Evolutionary conservation across 352 stramenopile species (phyloP).

Genomic region (Globisporangium paroecandrum): DNA sequence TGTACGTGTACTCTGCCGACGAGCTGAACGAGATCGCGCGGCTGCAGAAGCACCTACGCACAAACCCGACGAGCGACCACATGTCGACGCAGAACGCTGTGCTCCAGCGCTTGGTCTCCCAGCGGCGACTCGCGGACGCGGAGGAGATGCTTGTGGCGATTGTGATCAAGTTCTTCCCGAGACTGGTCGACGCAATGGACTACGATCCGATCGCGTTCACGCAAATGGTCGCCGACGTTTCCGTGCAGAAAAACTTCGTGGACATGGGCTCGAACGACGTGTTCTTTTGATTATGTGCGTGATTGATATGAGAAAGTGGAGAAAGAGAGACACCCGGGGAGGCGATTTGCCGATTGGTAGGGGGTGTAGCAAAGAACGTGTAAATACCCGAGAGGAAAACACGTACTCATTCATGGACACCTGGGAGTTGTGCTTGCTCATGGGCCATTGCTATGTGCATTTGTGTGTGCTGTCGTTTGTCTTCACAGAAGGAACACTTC

Average conservation of each 20-base stretch:
- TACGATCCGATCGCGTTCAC: conserved; percentile 73
- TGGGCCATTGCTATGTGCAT: neutral
- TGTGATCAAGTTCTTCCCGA: conserved; percentile 60
- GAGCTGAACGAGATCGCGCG: conserved; percentile 56
- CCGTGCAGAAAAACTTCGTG: neutral
- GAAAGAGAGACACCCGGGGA: neutral
- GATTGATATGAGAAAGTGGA: neutral
- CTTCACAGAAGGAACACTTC: neutral
- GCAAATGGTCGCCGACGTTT: conserved; percentile 50
- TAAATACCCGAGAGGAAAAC: conserved; percentile 1
- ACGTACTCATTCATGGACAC: conserved; percentile 8
- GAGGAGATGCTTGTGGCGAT: conserved; percentile 65
- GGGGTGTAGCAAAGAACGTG: conserved; percentile 9
- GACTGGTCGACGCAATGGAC: conserved; percentile 76
- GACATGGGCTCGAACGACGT: conserved; percentile 3
- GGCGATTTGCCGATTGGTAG: neutral
- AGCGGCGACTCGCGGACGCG: conserved; percentile 34
- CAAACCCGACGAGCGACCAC: conserved; percentile 13
- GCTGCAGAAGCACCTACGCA: conserved; percentile 53
- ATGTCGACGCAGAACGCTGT: conserved; percentile 16
- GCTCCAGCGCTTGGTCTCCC: conserved; percentile 35
- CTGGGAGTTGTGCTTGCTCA: neutral
- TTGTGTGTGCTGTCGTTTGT: neutral
- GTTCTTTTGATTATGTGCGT: conserved; percentile 11
- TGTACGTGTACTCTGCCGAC: conserved; percentile 81